Conservation (phyloP, 108 stramenopile species). For the Discostella stelligeroides region DNA sequence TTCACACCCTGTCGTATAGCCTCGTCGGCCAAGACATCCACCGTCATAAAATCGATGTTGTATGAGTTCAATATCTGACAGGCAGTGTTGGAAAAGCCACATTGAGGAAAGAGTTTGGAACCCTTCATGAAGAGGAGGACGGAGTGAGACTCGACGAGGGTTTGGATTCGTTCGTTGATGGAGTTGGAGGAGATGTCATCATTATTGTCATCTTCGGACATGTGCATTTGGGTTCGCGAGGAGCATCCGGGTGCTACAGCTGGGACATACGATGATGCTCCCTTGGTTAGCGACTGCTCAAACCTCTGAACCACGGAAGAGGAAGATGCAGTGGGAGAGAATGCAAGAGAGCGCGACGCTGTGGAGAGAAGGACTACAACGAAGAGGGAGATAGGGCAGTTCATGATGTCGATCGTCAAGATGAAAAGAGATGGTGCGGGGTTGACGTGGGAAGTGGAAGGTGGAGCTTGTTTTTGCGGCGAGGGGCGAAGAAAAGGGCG, state of each 20-base stretch:
- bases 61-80: slow-evolving; percentile 85
- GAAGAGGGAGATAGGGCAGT: slow-evolving; percentile 3
- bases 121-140: slow-evolving; percentile 98
- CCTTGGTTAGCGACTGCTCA: not conserved
- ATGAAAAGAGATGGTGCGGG: too few species aligned
- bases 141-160: slow-evolving; percentile 72
- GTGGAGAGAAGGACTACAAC: slow-evolving; percentile 6
- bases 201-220: slow-evolving; percentile 23
- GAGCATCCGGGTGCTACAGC: not conserved
- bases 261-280: not conserved
- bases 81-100: slow-evolving; percentile 96
- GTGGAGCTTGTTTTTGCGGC: too few species aligned
- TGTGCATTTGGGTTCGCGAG: slow-evolving; percentile 4
- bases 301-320: not conserved
- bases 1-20: slow-evolving; percentile 87
- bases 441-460: too few species aligned
- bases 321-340: slow-evolving; percentile 7
- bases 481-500: too few species aligned
- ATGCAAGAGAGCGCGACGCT: slow-evolving; percentile 17
- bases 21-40: slow-evolving; percentile 80
- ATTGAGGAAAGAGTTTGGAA: slow-evolving; percentile 93
- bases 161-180: slow-evolving; percentile 74
- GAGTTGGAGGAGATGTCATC: not conserved
- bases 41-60: slow-evolving; percentile 84
- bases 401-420: not conserved